Conservation (phyloP, 805 yeast genomes). For the Limtongia smithiae region DNA sequence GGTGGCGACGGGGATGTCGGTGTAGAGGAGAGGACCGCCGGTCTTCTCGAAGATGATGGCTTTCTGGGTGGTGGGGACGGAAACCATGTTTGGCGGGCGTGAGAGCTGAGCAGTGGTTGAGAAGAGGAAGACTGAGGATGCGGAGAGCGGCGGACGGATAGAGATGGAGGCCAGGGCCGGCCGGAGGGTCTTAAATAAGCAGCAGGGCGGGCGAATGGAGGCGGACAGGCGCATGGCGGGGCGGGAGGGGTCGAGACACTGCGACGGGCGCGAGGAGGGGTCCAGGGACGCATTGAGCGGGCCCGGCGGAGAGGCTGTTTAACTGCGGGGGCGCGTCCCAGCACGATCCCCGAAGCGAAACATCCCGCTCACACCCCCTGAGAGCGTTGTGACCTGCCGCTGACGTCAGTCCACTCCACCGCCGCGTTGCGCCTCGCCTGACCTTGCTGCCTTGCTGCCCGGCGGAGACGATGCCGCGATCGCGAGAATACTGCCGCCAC, state of each 20-base stretch:
- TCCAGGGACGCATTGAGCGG: background rate
- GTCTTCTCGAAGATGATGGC: conserved; percentile 39
- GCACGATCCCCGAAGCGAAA: conserved; percentile 3
- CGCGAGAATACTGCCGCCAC: too few relatives aligned
- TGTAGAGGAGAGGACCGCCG: conserved; percentile 42
- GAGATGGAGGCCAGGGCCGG: background rate
- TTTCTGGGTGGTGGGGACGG: conserved; percentile 64
- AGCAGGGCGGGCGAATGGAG: background rate
- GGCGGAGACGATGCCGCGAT: too few relatives aligned
- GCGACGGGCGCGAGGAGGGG: background rate
- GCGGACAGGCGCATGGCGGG: conserved; percentile 3
- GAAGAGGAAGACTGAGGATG: conserved; percentile 1
- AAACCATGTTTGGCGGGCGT: background rate
- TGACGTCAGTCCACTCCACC: background rate
- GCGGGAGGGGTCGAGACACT: background rate
- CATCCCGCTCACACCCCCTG: background rate
- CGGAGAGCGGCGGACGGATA: background rate
- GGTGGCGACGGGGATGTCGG: conserved; percentile 73
- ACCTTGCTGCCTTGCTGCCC: too few relatives aligned
- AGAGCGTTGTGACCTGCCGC: too few relatives aligned
- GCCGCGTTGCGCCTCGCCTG: too few relatives aligned
- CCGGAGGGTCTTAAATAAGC: background rate
- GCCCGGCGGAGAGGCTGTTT: too few relatives aligned
- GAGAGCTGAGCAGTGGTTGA: background rate
- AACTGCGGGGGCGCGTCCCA: too few relatives aligned